These are phyloP conservation scores for Suillus cothurnatus DNA, from an alignment of 768 basidiomycete species.

Conservation along the genomic window DNA sequence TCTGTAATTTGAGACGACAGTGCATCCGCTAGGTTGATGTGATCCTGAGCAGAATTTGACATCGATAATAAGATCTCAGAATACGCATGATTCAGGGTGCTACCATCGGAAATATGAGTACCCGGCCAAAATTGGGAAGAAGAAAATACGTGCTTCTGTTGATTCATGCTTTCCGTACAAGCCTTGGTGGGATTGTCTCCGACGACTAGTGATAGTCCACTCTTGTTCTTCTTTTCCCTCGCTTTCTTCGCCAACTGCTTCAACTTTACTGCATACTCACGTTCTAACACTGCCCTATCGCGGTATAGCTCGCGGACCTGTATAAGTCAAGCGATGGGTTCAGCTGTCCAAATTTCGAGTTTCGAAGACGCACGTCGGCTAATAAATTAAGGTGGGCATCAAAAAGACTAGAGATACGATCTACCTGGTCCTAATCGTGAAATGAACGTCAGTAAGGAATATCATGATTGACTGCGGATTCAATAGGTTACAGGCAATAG, in stretches of 20 bases:
- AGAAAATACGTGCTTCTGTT: constrained; percentile 50
- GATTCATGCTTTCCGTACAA: constrained; percentile 53
- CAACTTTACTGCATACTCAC: constrained; percentile 77
- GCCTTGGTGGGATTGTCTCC: constrained; percentile 70
- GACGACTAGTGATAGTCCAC: constrained; percentile 53
- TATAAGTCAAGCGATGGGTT: constrained; percentile 8
- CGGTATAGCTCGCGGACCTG: constrained; percentile 76
- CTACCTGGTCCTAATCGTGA: constrained; percentile 66
- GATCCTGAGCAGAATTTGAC: constrained; percentile 64
- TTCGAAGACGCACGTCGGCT: constrained; percentile 53
- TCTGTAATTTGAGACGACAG: constrained; percentile 64
- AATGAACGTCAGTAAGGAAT: constrained; percentile 14
- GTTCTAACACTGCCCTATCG: constrained; percentile 68
- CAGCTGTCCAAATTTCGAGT: background rate
- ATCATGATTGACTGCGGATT: constrained; percentile 2
- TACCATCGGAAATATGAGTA: constrained; percentile 34
- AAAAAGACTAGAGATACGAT: constrained; percentile 56
- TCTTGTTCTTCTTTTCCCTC: constrained; percentile 68
- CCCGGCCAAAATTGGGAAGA: background rate
- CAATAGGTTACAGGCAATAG: constrained; percentile 50
- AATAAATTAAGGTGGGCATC: constrained; percentile 68
- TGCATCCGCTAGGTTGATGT: constrained; percentile 64
- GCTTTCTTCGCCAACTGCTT: constrained; percentile 67
- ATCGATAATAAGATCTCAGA: constrained; percentile 65
- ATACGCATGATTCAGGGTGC: constrained; percentile 76